Base-by-base conservation (phyloP, 179 eudicot genomes). In the Beta macrorhiza region DNA sequence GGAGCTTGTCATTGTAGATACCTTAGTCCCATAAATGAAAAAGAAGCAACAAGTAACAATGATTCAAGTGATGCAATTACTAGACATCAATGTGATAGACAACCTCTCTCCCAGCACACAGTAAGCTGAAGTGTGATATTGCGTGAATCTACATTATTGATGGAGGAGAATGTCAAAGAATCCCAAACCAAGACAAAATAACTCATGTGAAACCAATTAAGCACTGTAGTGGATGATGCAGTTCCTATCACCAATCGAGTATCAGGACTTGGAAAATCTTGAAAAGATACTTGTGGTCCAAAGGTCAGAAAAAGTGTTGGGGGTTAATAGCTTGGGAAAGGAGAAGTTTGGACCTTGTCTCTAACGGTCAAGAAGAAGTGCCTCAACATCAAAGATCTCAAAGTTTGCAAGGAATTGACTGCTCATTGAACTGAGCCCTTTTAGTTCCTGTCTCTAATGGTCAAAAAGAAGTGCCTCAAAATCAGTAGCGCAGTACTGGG, bases 381-480 rank as follows among this genome's bases (percentile, higher is more conserved):
- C 58, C 15, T 70, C 17, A 72, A 32, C 75, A 49, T 12, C 42
- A 69, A 69, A 69, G 58, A 72, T 49, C 57, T 72, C 56, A 14
- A 73, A 73, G 37, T 14, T 19, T 52, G 19, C 44, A 72, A 16
- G 11, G 37, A 49, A 72, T 10, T 5, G 7, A 32, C 12, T 67
- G 0, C 16, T 67, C 47, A 67, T 3, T 10, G 58, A 19, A n/a
- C 47, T 20, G 75, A 16, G 42, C 10, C 7, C 25, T 16, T 17
- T 42, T 19, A 42, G 52, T 17, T 10, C 25, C 16, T 7, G 5
- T 45, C 53, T 3, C 42, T 37, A 37, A 37, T 37, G 3, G 42
- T 37, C 32, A 29, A 29, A 2, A 37, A 37, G 42, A 37, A 37
- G 42, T 37, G 53, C 11, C 53, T 49, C 11, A 9, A 49, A 49